A percentile compares a stretch with the other conserved stretches of the same genome.
phyloP scores from a whole-genome alignment of 1,139 yeast species.

The Nakaseomyces nivariensis region DNA sequence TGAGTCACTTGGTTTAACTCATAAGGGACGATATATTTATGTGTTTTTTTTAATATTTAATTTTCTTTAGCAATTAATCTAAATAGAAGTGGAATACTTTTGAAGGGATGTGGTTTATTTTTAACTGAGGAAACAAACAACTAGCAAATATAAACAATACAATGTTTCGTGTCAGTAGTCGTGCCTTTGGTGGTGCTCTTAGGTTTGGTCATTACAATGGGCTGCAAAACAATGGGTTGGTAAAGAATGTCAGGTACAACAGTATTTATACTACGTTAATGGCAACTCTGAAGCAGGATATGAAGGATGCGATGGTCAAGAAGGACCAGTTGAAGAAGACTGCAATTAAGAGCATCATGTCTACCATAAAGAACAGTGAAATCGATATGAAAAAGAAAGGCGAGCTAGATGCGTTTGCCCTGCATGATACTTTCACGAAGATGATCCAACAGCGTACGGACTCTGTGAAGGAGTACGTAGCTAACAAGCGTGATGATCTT shows the following conservation, averaged over 20 bases:
- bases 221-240: neutral
- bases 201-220: neutral
- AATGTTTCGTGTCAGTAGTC: neutral
- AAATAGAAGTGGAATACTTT: neutral
- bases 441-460: constrained; percentile 45
- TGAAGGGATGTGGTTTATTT: neutral
- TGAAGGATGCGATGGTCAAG: constrained; percentile 40
- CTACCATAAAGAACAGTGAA: constrained; percentile 52
- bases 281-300: constrained; percentile 35
- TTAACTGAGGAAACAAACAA: neutral
- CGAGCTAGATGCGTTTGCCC: constrained; percentile 38
- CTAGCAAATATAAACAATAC: neutral
- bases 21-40: neutral
- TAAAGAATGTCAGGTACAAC: constrained; percentile 23
- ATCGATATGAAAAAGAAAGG: constrained; percentile 38
- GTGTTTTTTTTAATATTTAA: neutral
- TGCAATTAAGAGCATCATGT: constrained; percentile 45
- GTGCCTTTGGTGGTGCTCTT: neutral
- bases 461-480: constrained; percentile 42
- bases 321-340: constrained; percentile 40
- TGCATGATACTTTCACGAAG: constrained; percentile 41
- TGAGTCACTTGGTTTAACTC: neutral
- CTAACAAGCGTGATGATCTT: constrained; percentile 45
- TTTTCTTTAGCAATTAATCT: neutral
- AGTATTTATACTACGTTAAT: constrained; percentile 33